Base-by-base conservation (phyloP, 352 stramenopile species). In the Halophytophthora batemanensis region DNA sequence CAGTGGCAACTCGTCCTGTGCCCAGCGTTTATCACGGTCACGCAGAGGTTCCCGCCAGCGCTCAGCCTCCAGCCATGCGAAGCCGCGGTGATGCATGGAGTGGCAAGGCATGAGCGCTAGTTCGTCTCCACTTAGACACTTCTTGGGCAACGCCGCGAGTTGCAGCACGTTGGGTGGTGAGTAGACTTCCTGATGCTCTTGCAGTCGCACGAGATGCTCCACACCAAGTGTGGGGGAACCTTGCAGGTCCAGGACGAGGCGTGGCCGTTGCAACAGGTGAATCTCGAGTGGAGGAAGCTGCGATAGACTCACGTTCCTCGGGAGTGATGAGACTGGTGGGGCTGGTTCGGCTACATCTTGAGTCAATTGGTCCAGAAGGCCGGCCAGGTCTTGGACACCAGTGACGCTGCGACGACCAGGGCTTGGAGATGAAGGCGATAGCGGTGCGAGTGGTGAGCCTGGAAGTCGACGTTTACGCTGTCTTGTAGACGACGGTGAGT, bases 101-200 rank as follows among this genome's bases (percentile, higher is more conserved):
- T 87, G 70, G 38, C 78, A 90, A 2, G 78, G 78, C 78, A 90
- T 90, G n/a, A 90, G 67, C 18, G 78, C 74, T 14, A 86, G 40
- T 52, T 90, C 78, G 45, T 90, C 78, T 1, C 62, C 44, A 8
- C 36, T 25, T 18, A 69, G 40, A 35, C 74, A 82, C 40, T 83
- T 86, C 19, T 73, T 74, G 1, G 78, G 73, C 5, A 84, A 49
- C 18, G 50, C 33, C n/a, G 66, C 38, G 17, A 90, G 65, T 19
- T 79, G 67, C 1, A 87, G 56, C 3, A 65, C 59, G 31, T 77
- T 77, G 15, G 54, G 15, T 12, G 45, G 52, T 4, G 46, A 36
- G 7, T 51, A 59, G 2, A 35, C 34, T 6, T 56, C 66, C 34
- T 18, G 36, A 22, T 47, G 59, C 21, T 87, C 78, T 13, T 82